Evolutionary conservation across 2,329 filamentous ascomycete species (phyloP), one percentile per base, ranked within the genome.

Genomic region (Sclerotinia spermophila): DNA sequence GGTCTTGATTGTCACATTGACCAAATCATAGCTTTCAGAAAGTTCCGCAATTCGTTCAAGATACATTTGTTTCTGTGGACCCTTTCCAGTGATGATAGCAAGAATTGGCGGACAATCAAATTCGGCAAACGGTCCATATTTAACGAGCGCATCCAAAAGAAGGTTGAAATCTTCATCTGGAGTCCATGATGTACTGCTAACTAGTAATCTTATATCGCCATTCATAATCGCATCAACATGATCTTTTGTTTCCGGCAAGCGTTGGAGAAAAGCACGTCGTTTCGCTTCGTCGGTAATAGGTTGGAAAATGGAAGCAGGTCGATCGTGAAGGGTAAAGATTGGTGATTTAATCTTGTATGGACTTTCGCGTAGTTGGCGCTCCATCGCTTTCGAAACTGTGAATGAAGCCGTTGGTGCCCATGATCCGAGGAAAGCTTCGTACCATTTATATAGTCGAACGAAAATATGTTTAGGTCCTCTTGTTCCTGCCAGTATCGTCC

Each of bases 171-270:
- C 95, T 80, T 99, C 96, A 77, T 99, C 96, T 0, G 94, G 88
- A 0, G 96, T 99, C 96, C 96, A 99, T 17, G 94, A 97, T 0
- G 96, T 99, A 71, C 94, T 96, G 82, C 93, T 97, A 51, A 98
- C 92, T 11, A 99, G 82, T 3, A 99, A 85, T 42, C 86, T 89
- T 68, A 87, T 86, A 13, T 83, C 83, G 7, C 87, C 86, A 24
- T 84, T 81, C 33, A 87, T 78, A 44, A 95, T 87, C 67, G 86
- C 83, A 11, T 86, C 79, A 0, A 88, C 88, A 64, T 90, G 82
- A 15, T 85, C 80, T 17, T 83, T 82, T 0, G 92, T 92, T 76
- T 91, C 89, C 1, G 89, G 84, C 11, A 97, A 82, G 2, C 84
- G 83, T 13, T 83, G 80, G 0, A 98, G 86, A 72, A 96, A 92